A percentile compares a stretch with the other conserved stretches of the same genome.
These are phyloP conservation scores for Thermomyces lanuginosus DNA, from an alignment of 2,329 filamentous ascomycete species.

Conservation along the genomic window DNA sequence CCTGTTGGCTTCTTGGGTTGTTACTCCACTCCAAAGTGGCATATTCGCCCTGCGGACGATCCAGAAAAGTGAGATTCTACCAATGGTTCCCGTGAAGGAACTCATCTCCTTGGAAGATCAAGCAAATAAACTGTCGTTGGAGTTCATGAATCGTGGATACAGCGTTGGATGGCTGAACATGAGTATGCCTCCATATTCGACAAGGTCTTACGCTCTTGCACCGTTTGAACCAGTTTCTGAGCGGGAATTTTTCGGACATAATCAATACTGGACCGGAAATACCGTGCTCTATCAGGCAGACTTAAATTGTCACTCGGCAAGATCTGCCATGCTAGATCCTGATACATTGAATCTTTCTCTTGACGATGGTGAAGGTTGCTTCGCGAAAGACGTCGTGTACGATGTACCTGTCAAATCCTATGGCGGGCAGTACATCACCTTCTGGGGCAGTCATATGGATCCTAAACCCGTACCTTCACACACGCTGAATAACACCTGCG, in stretches of 20 bases:
- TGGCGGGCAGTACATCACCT: slow-evolving; percentile 1
- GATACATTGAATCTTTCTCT: neutral
- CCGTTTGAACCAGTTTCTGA: slow-evolving; percentile 5
- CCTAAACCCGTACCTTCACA: neutral
- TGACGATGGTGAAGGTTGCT: slow-evolving; percentile 4
- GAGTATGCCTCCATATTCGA: slow-evolving; percentile 6
- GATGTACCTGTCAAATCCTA: neutral
- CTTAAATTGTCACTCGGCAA: neutral
- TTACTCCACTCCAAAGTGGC: slow-evolving; percentile 41
- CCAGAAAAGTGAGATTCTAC: neutral
- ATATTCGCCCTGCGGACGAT: slow-evolving; percentile 32
- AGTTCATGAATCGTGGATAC: slow-evolving; percentile 32
- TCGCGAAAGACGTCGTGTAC: neutral
- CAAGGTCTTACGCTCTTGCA: slow-evolving; percentile 5
- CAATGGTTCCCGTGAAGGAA: slow-evolving; percentile 11
- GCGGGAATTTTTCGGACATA: neutral
- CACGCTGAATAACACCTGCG: neutral
- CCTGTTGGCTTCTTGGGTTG: slow-evolving; percentile 37
- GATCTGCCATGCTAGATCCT: neutral
- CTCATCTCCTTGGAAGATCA: slow-evolving; percentile 18
- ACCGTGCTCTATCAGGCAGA: slow-evolving; percentile 20
- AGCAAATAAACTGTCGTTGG: slow-evolving; percentile 13
- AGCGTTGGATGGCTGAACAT: slow-evolving; percentile 21
- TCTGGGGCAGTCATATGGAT: neutral
- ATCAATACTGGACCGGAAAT: slow-evolving; percentile 5